phyloP scores from a whole-genome alignment of 2,329 filamentous ascomycete species.

The Aureobasidium sp. region DNA sequence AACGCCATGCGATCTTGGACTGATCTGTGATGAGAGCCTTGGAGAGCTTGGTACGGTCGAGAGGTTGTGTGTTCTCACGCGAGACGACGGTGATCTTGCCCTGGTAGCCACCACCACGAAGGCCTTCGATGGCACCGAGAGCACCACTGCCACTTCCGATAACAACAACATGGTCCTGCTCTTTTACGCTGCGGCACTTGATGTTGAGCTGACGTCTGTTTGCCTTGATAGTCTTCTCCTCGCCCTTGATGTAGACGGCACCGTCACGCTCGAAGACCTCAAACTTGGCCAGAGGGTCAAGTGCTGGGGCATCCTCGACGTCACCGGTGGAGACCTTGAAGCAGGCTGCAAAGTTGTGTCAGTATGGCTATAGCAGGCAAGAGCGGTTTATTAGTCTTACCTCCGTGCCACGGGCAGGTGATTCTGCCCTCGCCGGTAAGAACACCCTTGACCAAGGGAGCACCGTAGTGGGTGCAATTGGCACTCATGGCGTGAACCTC shows the following conservation, averaged over 20 bases:
- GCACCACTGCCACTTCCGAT: conserved; percentile 83
- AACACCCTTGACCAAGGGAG: conserved; percentile 79
- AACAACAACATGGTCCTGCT: conserved; percentile 64
- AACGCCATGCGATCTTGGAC: conserved; percentile 69
- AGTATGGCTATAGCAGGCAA: conserved; percentile 10
- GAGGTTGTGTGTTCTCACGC: conserved; percentile 68
- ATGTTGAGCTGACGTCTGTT: conserved; percentile 67
- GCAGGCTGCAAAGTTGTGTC: conserved; percentile 72
- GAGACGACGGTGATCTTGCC: conserved; percentile 78
- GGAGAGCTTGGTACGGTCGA: conserved; percentile 91
- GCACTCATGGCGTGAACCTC: conserved; percentile 72
- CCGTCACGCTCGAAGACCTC: conserved; percentile 74
- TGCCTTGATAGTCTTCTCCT: conserved; percentile 69
- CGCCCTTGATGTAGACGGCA: conserved; percentile 74
- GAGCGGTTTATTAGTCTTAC: conserved; percentile 41
- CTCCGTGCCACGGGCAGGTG: conserved; percentile 95
- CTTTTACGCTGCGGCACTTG: conserved; percentile 52
- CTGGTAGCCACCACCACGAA: conserved; percentile 73
- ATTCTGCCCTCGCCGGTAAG: conserved; percentile 73
- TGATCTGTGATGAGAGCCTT: conserved; percentile 83
- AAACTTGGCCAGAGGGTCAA: conserved; percentile 80
- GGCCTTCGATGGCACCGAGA: conserved; percentile 71
- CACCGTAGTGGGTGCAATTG: conserved; percentile 87
- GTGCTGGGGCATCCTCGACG: conserved; percentile 87
- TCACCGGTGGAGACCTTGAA: conserved; percentile 87